Evolutionary conservation across 352 stramenopile species (phyloP).

Genomic region (Globisporangium cederbergense): DNA sequence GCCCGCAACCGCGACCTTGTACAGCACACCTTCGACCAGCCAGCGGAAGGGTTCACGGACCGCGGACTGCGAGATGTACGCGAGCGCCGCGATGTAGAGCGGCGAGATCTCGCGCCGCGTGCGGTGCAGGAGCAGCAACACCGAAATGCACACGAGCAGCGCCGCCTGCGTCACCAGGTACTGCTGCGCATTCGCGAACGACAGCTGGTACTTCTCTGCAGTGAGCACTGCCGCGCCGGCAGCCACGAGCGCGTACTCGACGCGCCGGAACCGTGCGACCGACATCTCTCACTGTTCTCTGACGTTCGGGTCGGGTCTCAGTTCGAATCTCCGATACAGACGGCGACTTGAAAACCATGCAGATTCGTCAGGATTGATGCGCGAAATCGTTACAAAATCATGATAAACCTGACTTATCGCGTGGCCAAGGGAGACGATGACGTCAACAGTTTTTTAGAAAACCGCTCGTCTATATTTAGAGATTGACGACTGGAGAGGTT

Average conservation of each 20-base stretch:
- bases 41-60: constrained; percentile 10
- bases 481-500: not conserved
- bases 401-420: too few species aligned
- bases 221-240: constrained; percentile 9
- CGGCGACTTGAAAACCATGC: not conserved
- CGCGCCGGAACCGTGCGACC: constrained; percentile 9
- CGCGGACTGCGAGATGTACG: constrained; percentile 6
- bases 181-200: constrained; percentile 15
- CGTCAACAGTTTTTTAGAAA: not conserved
- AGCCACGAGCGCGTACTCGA: constrained; percentile 26
- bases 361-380: too few species aligned
- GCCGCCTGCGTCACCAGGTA: constrained; percentile 1
- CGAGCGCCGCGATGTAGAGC: constrained; percentile 28
- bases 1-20: constrained; percentile 5
- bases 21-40: constrained; percentile 6
- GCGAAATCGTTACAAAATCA: too few species aligned
- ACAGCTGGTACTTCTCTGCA: constrained; percentile 3
- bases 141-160: constrained; percentile 13
- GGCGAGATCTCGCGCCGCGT: constrained; percentile 27
- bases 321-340: too few species aligned
- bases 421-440: not conserved
- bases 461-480: not conserved
- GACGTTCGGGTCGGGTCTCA: not conserved
- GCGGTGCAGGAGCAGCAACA: constrained; percentile 31
- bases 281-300: constrained; percentile 6